Evolutionary conservation across 1,139 yeast genomes (phyloP), one percentile per base, ranked within the genome.

Genomic region (Zygoascus sp.): DNA sequence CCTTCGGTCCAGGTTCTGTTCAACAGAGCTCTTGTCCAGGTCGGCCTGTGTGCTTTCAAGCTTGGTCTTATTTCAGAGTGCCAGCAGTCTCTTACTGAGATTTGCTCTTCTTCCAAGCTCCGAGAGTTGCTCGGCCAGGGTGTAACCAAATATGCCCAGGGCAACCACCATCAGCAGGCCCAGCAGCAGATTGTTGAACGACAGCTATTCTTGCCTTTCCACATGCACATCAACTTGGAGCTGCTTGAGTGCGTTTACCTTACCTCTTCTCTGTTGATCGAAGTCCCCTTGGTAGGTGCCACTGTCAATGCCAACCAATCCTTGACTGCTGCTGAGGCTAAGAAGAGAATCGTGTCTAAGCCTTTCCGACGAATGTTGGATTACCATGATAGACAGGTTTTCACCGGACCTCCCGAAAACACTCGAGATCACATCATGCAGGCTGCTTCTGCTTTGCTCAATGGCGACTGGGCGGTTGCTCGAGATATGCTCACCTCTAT

Each of bases 331-430:
- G 56, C 60, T 47, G 81, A 75, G 68, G 80, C 73, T 49, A 81
- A 79, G 69, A 81, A 86, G 69, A 77, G 81, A 61, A 76, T 83
- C 52, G 70, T 80, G 50, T 74, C 83, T 59, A 89, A 88, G 70
- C 87, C 96, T 32, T 89, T 92, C 75, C 83, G 94, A 72, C 82
- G 95, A 66, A 80, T 87, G 68, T 78, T 92, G 59, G 98, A 92
- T 64, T 86, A 85, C 73, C 90, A 87, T 63, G 96, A 90, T 65
- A 84, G 94, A 68, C 96, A 92, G 67, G 86, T 84, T 53, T 92
- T 92, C 74, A 88, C 90, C 56, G 98, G 98, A 34, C 98, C 98
- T 39, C 97, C 97, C 49, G 98, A 92, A 71, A 87, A 92, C 68
- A 86, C 95, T 46, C 84, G 95, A 64, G 99, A 92, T 68, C 89